Evolutionary conservation across 2,329 filamentous ascomycete genomes (phyloP), one percentile per base, ranked within the genome.

Genomic region (Trichophaea hybrida): DNA sequence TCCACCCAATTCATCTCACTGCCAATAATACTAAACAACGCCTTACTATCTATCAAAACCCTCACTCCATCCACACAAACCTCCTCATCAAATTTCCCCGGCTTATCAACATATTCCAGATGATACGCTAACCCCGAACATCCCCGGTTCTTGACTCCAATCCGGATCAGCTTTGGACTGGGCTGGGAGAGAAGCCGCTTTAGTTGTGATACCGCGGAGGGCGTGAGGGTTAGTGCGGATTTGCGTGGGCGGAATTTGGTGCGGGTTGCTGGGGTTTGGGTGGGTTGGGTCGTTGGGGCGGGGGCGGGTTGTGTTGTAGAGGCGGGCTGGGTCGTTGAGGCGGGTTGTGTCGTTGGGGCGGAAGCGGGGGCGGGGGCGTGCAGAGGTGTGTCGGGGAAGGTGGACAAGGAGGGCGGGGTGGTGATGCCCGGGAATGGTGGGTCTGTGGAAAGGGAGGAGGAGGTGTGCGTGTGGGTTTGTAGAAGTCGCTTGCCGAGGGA

Each of bases 1-100:
- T 97, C 90, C 8, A 91, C 79, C 90, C 91, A 98, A 71, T 98
- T 93, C 93, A 98, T 98, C 75, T 97, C 91, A 70, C 86, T 95
- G 4, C 93, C 93, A 68, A 98, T 96, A 57, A 98, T 97, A 73
- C 91, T 97, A 72, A 98, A 90, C 54, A 98, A 75, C 46, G 93
- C 93, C 76, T 96, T 97, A 77, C 88, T 94, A 73, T 98, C 93
- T 59, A 98, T 93, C 71, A 97, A 73, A 37, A 98, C 91, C 74
- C 87, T 91, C 59, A 98, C 91, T 0, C 91, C 93, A 69, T 97
- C 93, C 72, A 98, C 93, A 71, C 94, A 90, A 1, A 98, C 88
- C 55, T 84, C 78, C 73, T 98, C 93, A 69, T 98, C 93, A 69
- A 97, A 91, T 40, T 80, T 77, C 3, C 83, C 88, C 0, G 91